Percentiles rank a stretch among this genome's conserved stretches.
Conservation (phyloP, 176 grass and related monocot species). For the Eleusine coracana region DNA sequence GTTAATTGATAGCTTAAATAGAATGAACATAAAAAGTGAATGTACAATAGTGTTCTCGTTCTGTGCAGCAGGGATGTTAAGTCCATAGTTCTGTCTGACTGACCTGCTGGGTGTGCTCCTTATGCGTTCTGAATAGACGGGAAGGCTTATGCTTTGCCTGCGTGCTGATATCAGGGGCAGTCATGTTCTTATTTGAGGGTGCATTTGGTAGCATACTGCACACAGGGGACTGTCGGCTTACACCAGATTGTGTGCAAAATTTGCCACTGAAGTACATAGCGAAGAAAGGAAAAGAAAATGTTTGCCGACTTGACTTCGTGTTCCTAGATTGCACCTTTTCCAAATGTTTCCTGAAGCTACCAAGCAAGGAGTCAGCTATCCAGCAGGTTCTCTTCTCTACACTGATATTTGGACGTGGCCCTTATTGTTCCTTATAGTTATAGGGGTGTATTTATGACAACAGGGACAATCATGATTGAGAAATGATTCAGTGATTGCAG, state of each 20-base stretch:
- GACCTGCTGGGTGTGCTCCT: background rate
- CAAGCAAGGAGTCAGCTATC: conserved; percentile 73
- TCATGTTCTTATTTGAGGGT: conserved; percentile 96
- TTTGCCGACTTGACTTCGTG: conserved; percentile 63
- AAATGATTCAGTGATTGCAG: conserved; percentile 55
- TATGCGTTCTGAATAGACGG: background rate
- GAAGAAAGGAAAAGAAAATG: conserved; percentile 67
- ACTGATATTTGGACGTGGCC: conserved; percentile 17
- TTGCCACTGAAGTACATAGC: conserved; percentile 78
- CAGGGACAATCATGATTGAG: conserved; percentile 28
- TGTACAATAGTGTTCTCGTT: background rate
- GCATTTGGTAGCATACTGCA: conserved; percentile 81
- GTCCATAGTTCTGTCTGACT: background rate
- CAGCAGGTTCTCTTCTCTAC: conserved; percentile 69
- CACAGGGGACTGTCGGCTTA: conserved; percentile 81
- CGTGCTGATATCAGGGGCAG: conserved; percentile 53
- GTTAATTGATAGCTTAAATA: background rate
- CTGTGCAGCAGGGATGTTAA: background rate
- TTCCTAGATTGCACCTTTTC: conserved; percentile 89
- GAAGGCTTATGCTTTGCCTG: background rate
- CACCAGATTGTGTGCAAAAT: conserved; percentile 69
- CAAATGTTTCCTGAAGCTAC: conserved; percentile 77
- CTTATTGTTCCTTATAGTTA: background rate
- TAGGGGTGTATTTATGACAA: background rate
- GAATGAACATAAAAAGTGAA: background rate